A percentile compares a stretch with the other conserved stretches of the same genome.
phyloP scores from a whole-genome alignment of 2,329 filamentous ascomycete species.

The Corynespora cassiicola region DNA sequence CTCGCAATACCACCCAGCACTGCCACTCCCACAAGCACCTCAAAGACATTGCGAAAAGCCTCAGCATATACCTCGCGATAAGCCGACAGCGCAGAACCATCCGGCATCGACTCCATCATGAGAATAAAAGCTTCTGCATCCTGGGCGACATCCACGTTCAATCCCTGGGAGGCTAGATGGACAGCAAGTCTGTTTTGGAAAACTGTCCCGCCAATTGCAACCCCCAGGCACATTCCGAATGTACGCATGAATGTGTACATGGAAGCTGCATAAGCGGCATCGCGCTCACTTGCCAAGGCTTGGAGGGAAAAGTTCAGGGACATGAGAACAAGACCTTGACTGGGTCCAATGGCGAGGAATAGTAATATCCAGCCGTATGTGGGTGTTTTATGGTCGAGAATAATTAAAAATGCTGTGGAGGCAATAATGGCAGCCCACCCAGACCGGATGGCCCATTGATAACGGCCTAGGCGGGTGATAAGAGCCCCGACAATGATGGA shows the following conservation, averaged over 20 bases:
- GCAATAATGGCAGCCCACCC: too few relatives aligned
- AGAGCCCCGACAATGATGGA: conserved; percentile 31
- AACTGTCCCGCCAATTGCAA: conserved; percentile 45
- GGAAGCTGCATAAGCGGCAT: conserved; percentile 41
- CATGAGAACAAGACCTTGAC: conserved; percentile 47
- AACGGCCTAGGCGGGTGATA: conserved; percentile 31
- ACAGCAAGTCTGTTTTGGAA: too few relatives aligned
- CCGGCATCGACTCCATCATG: too few relatives aligned
- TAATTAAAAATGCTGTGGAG: too few relatives aligned
- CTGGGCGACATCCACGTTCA: too few relatives aligned
- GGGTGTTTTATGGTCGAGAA: conserved; percentile 39
- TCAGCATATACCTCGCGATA: too few relatives aligned
- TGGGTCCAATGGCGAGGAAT: conserved; percentile 49
- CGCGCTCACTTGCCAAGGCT: conserved; percentile 39
- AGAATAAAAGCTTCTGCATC: too few relatives aligned
- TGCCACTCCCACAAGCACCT: too few relatives aligned
- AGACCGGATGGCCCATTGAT: conserved; percentile 51
- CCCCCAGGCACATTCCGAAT: conserved; percentile 54
- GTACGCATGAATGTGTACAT: conserved; percentile 49
- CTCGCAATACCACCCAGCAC: too few relatives aligned
- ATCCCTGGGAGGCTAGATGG: too few relatives aligned
- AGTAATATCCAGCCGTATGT: conserved; percentile 48
- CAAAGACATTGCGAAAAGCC: too few relatives aligned
- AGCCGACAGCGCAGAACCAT: too few relatives aligned
- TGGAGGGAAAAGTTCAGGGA: conserved; percentile 49